Base-by-base conservation (phyloP, 129 eudicot species). In the Smallanthus sonchifolius region DNA sequence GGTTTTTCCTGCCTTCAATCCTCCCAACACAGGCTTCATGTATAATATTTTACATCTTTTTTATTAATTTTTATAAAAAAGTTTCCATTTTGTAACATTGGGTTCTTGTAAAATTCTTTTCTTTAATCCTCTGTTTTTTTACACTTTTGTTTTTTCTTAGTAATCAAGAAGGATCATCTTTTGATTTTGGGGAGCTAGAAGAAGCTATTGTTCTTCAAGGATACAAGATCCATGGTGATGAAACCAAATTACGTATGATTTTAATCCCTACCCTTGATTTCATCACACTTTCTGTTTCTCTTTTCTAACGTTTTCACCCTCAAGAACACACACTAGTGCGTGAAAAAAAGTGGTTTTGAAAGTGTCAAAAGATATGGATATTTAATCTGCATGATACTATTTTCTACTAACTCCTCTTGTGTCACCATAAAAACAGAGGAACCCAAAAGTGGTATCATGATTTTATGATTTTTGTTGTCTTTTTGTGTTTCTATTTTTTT, bases 121-220 rank as follows among this genome's bases (percentile, higher is more conserved):
- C 4, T 24, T 20, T 52, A 28, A 67, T 72, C 54, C 73, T 85
- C 61, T 67, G 48, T 82, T 83, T 36, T 14, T 70, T 75, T 65
- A 80, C 76, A 72, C 52, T 69, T 77, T 69, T 76, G 39, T 1
- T 54, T 38, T 72, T 56, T 67, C 34, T 32, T 73, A 88, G 99
- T 36, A 88, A 87, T 81, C 96, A 74, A 88, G 96, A 87, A 86
- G 93, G 96, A 63, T 59, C 99, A 30, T 71, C 88, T 69, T 88
- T 91, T 80, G 96, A 91, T 87, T 95, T 91, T 84, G 94, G 96
- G 57, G 99, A 85, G 84, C 89, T 95, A 40, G 97, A 95, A 73
- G 97, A 95, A 76, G 99, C 97, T 51, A 86, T 95, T 77, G 96
- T 76, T 10, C 86, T 91, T 74, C 99, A 88, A 75, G 97, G 96